Conservation (phyloP, 2,329 filamentous ascomycete genomes). For the Tolypocladium guangdongense region DNA sequence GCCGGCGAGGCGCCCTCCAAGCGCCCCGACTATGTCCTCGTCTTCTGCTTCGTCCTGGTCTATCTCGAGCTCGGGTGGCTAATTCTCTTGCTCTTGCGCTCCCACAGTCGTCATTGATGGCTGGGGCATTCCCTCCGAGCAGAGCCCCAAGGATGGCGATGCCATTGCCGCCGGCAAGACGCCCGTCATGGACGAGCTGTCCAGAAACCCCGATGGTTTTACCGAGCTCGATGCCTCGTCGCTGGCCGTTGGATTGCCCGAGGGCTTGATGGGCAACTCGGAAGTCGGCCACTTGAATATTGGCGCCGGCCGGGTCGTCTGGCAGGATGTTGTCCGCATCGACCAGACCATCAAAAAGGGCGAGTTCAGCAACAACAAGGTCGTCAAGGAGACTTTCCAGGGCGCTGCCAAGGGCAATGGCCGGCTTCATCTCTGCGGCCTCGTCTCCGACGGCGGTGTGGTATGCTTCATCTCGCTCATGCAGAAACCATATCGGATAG, state of each 20-base stretch:
- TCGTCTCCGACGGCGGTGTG: conserved; percentile 92
- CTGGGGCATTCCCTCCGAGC: conserved; percentile 79
- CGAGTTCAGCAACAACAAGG: conserved; percentile 64
- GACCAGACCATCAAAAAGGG: conserved; percentile 84
- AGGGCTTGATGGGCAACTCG: conserved; percentile 97
- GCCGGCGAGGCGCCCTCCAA: conserved; percentile 3
- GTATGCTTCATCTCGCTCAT: conserved; percentile 31
- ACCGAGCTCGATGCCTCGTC: conserved; percentile 93
- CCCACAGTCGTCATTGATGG: conserved; percentile 91
- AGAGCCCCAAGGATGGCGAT: conserved; percentile 80
- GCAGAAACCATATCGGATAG: neutral
- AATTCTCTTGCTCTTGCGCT: conserved; percentile 42
- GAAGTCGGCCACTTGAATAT: conserved; percentile 99
- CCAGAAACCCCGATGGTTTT: conserved; percentile 71
- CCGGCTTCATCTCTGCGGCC: conserved; percentile 80
- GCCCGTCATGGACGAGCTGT: conserved; percentile 89
- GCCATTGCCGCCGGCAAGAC: conserved; percentile 91
- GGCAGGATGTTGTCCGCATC: conserved; percentile 97
- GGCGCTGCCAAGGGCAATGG: conserved; percentile 80
- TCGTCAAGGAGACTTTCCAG: conserved; percentile 67
- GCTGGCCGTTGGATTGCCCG: conserved; percentile 85
- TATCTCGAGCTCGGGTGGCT: conserved; percentile 49
- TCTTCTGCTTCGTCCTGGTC: conserved; percentile 39
- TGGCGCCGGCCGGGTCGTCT: conserved; percentile 91
- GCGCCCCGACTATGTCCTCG: conserved; percentile 28